Percentiles rank a stretch among this genome's conserved stretches.
Conservation (phyloP, 2,329 filamentous ascomycete species). For the Blastomyces gilchristii region DNA sequence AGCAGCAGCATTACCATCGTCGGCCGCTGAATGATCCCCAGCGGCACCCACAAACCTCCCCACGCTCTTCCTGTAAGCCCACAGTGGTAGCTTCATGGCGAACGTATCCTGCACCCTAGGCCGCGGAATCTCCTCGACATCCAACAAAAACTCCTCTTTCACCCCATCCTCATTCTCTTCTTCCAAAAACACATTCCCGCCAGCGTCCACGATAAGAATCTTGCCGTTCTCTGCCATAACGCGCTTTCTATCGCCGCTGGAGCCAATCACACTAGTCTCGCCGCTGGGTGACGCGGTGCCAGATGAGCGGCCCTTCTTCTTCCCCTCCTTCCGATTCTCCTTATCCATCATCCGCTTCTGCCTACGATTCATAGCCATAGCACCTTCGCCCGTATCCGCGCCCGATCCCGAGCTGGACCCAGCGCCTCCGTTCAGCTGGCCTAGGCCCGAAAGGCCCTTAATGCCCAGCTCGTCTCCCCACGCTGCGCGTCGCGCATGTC, state of each 20-base stretch:
- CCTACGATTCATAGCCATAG: conserved; percentile 63
- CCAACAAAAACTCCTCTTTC: conserved; percentile 71
- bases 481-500: conserved; percentile 73
- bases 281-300: conserved; percentile 45
- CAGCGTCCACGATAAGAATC: conserved; percentile 79
- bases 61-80: conserved; percentile 48
- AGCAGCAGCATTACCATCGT: conserved; percentile 14
- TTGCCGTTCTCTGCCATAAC: conserved; percentile 94
- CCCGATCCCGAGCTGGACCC: conserved; percentile 18
- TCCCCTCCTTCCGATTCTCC: conserved; percentile 58
- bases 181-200: conserved; percentile 91
- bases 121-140: conserved; percentile 70
- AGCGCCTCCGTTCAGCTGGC: conserved; percentile 26
- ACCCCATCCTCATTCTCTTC: conserved; percentile 81
- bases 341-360: conserved; percentile 84
- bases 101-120: conserved; percentile 76
- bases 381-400: conserved; percentile 39
- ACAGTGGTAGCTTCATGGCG: conserved; percentile 66
- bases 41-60: conserved; percentile 21
- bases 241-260: conserved; percentile 70
- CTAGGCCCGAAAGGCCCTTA: conserved; percentile 56
- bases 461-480: conserved; percentile 74
- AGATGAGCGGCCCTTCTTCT: conserved; percentile 35
- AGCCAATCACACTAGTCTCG: conserved; percentile 43
- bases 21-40: conserved; percentile 18